phyloP scores from a whole-genome alignment of 768 basidiomycete genomes.

The Pleurotus tuoliensis region DNA sequence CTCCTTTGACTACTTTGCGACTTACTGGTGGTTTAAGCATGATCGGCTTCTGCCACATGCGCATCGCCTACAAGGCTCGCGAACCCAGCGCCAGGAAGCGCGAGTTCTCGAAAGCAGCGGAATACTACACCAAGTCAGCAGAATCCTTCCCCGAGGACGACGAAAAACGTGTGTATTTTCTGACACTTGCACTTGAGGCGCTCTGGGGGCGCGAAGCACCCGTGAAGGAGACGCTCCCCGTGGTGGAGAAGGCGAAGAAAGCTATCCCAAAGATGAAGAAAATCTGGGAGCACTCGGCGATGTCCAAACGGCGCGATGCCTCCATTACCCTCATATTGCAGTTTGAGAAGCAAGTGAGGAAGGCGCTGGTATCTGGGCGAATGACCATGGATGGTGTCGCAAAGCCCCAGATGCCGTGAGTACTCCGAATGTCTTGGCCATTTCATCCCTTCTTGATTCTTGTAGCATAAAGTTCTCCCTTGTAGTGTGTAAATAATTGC shows the following conservation, averaged over 20 bases:
- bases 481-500: no score
- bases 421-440: neutral
- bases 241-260: conserved; percentile 18
- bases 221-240: conserved; percentile 19
- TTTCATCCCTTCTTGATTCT: no score
- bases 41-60: conserved; percentile 26
- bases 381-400: neutral
- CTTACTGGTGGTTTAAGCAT: conserved; percentile 14
- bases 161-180: conserved; percentile 26
- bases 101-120: conserved; percentile 20
- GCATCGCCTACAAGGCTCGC: conserved; percentile 16
- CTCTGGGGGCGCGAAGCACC: conserved; percentile 23
- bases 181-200: conserved; percentile 29
- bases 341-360: conserved; percentile 1
- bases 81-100: conserved; percentile 9
- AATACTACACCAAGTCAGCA: conserved; percentile 29
- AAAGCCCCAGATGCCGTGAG: neutral
- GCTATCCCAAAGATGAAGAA: conserved; percentile 17
- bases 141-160: conserved; percentile 32
- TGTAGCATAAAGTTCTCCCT: no score
- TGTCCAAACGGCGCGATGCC: conserved; percentile 4
- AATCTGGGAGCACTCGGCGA: conserved; percentile 19
- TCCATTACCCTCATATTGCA: neutral
- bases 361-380: neutral
- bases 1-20: neutral